Percentiles rank a stretch among this genome's conserved stretches.
Evolutionary conservation across 208 protist genomes (phyloP).

Genomic region (Entamoeba histolytica): DNA sequence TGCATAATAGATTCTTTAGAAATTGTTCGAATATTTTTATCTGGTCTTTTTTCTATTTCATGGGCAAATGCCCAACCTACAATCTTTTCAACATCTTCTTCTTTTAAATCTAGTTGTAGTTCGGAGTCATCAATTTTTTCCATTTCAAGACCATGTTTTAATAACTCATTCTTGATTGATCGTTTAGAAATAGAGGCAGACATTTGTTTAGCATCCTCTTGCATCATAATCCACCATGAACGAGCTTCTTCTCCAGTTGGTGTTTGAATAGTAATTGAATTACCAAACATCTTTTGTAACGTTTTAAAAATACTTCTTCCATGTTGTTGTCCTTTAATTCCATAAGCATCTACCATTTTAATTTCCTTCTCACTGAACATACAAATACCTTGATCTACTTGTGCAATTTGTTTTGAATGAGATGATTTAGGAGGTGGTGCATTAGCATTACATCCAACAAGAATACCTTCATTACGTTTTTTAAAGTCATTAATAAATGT

Average conservation of each 20-base stretch:
- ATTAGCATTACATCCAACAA: background rate
- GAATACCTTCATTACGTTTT: background rate
- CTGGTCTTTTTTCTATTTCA: background rate
- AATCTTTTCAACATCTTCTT: background rate
- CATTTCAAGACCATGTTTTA: background rate
- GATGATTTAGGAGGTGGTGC: background rate
- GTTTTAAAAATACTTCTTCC: background rate
- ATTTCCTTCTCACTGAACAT: background rate
- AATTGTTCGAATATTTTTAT: background rate
- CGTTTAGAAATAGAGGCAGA: background rate
- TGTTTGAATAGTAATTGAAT: background rate
- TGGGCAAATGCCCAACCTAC: background rate
- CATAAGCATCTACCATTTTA: background rate
- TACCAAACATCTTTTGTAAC: background rate
- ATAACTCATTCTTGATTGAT: background rate
- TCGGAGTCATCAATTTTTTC: background rate
- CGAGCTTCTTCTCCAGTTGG: background rate
- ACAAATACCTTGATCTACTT: background rate
- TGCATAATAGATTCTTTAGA: background rate
- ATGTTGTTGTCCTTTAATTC: background rate
- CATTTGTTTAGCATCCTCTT: background rate
- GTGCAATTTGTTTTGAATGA: background rate
- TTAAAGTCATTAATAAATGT: background rate
- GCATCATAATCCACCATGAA: background rate
- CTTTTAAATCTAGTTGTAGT: background rate